These are phyloP conservation scores for Lentinula novae-zelandiae DNA, from an alignment of 1,284 basidiomycete genomes.

Conservation along the genomic window DNA sequence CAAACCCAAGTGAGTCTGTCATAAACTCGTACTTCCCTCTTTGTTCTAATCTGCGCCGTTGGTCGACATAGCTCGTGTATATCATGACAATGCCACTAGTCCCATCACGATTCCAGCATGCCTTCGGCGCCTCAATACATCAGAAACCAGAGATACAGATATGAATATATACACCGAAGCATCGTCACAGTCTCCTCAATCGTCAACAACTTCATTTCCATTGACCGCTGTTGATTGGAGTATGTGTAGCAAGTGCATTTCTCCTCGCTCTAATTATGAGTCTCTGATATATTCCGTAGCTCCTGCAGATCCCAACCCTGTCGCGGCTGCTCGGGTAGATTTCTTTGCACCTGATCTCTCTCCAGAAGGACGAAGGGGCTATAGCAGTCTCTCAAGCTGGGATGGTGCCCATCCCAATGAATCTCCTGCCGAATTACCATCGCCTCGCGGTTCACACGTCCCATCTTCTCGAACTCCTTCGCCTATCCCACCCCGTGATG, in stretches of 20 bases:
- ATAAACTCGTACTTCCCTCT: neutral
- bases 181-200: neutral
- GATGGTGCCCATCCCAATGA: too few species aligned
- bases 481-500: neutral
- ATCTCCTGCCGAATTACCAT: neutral
- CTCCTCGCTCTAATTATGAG: neutral
- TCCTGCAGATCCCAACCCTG: neutral
- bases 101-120: neutral
- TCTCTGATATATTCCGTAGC: neutral
- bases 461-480: constrained; percentile 7
- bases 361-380: neutral
- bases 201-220: neutral
- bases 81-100: neutral
- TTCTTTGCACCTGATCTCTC: neutral
- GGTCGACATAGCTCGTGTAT: neutral
- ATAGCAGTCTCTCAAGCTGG: neutral
- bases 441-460: neutral
- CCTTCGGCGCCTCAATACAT: neutral
- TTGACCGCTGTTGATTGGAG: neutral
- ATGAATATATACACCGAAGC: neutral
- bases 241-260: neutral
- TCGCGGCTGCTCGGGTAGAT: neutral
- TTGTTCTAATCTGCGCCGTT: neutral
- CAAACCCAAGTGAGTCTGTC: neutral
- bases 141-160: neutral